Base-by-base conservation (phyloP, 441 rosid genomes). In the Brassica balearica region DNA sequence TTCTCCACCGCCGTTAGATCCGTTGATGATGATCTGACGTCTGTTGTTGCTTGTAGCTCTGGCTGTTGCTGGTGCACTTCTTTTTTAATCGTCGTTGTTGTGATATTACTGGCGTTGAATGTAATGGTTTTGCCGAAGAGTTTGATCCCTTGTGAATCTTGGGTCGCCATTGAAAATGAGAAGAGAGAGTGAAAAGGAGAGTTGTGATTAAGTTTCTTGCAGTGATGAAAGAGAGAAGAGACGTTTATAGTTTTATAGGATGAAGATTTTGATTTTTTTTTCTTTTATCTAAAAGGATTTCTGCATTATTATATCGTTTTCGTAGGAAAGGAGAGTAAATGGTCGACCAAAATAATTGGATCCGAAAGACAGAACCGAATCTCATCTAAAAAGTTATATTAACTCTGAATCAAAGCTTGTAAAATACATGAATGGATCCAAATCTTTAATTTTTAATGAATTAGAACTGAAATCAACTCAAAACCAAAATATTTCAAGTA, bases 51-150 rank as follows among this genome's bases (percentile, higher is more conserved):
- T 61, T 69, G 65, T 0, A 58, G 58, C 64, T 80, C 61, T 69
- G 60, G 64, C 1, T 68, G 72, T 25, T 66, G 69, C 2, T 72
- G 71, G 23, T 75, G 78, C 76, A 48, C 73, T 69, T 51, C 84
- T 36, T 86, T 87, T 67, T 77, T 86, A 74, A 79, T 76, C 17
- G 73, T 82, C 60, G 60, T 15, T 85, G 86, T 15, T 66, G 82
- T 75, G 82, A 41, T 69, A 11, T 69, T 74, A 17, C 6, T 86
- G 19, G 81, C 88, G 69, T 88, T 92, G 78, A 88, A 77, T 63
- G 89, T 82, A 71, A 94, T 92, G 53, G 90, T 90, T 25, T 84
- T 81, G 17, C 98, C 98, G 0, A 94, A 94, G 66, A 94, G 89
- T 85, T 92, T 94, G 75, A 94, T 94, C 3, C 94, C 96, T 69